Percentiles rank a stretch among this genome's conserved stretches.
Conservation (phyloP, 177 flowering plant genomes). For the Vitis hybrid region DNA sequence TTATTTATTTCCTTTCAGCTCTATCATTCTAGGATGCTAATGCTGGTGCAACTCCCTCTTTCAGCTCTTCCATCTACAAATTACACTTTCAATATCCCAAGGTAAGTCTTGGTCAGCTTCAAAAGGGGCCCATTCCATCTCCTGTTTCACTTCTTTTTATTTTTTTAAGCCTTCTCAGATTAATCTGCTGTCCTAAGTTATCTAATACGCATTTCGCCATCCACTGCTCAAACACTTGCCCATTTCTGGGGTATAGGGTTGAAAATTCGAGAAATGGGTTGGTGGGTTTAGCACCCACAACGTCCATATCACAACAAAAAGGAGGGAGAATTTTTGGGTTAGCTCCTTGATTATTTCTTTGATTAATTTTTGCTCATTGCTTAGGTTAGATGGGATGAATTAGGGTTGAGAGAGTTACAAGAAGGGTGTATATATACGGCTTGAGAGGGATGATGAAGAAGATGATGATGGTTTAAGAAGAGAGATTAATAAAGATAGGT, state of each 20-base stretch:
- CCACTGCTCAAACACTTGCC: slow-evolving; percentile 14
- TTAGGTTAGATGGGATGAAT: slow-evolving; percentile 2
- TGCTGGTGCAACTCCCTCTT: background rate
- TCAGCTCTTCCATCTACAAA: background rate
- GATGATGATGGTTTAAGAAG: slow-evolving; percentile 5
- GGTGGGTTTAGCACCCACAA: slow-evolving; percentile 39
- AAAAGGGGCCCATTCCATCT: slow-evolving; percentile 1
- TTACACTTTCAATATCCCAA: background rate
- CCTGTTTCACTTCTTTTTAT: slow-evolving; percentile 2
- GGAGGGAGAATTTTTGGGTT: slow-evolving; percentile 8
- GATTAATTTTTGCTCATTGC: slow-evolving; percentile 13
- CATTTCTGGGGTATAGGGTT: slow-evolving; percentile 28
- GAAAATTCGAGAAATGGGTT: slow-evolving; percentile 24
- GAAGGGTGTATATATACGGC: background rate
- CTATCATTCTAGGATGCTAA: no score
- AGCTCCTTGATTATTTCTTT: slow-evolving; percentile 18
- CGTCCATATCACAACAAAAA: slow-evolving; percentile 17
- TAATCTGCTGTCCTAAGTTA: background rate
- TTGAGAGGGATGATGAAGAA: background rate
- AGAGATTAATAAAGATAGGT: background rate
- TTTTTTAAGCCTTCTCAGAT: background rate
- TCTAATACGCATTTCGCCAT: background rate
- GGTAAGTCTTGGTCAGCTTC: slow-evolving; percentile 10
- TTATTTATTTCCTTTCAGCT: no score
- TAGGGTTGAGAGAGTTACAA: slow-evolving; percentile 8